phyloP scores from a whole-genome alignment of 139 green algal species.

The Picochlorum sp. region DNA sequence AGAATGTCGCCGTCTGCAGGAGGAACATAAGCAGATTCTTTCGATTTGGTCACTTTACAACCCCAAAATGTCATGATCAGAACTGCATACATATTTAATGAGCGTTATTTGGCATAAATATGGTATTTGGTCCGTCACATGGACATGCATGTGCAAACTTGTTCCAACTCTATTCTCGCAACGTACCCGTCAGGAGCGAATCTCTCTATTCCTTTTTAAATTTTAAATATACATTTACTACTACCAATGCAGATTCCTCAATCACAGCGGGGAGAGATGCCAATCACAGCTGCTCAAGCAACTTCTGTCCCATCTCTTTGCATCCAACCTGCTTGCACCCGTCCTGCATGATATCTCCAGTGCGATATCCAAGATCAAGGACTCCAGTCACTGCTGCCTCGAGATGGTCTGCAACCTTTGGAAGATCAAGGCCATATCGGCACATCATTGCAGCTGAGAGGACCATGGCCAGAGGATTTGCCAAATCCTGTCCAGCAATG shows the following conservation, averaged over 20 bases:
- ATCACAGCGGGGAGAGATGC: no score
- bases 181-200: no score
- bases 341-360: constrained; percentile 80
- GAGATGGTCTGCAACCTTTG: constrained; percentile 67
- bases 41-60: constrained; percentile 49
- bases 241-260: no score
- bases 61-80: constrained; percentile 54
- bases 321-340: constrained; percentile 72
- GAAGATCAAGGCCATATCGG: constrained; percentile 85
- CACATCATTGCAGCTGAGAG: constrained; percentile 98
- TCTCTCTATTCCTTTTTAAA: no score
- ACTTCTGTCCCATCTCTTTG: constrained; percentile 61
- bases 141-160: no score
- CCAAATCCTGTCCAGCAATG: constrained; percentile 89
- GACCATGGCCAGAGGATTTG: constrained; percentile 90
- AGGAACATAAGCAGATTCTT: constrained; percentile 55
- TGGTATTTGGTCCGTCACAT: not conserved
- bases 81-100: not conserved
- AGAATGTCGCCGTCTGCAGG: constrained; percentile 41
- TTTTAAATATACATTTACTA: no score
- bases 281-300: constrained; percentile 38
- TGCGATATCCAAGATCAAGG: constrained; percentile 82
- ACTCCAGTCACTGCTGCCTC: constrained; percentile 73
- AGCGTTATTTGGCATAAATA: not conserved
- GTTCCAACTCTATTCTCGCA: no score